phyloP scores from a whole-genome alignment of 345 rosid genomes.

The Populus simonii region DNA sequence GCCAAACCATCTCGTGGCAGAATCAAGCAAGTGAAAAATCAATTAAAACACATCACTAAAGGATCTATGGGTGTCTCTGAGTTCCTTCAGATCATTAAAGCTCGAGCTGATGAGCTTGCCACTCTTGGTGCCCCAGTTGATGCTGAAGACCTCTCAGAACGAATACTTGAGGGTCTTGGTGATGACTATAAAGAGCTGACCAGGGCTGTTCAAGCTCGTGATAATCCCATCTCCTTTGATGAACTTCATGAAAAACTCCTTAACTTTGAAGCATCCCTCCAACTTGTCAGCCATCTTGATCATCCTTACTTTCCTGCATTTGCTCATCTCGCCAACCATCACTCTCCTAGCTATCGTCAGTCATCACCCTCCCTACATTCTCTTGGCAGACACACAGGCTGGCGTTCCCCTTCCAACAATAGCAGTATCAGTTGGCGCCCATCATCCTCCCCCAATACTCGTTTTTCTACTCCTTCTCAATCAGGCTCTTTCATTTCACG shows the following conservation, averaged over 20 bases:
- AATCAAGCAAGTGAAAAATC: neutral
- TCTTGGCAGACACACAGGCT: too few relatives aligned
- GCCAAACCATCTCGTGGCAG: neutral
- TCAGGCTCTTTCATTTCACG: too few relatives aligned
- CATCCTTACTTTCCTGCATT: too few relatives aligned
- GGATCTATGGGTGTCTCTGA: fast-evolving
- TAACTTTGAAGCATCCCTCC: neutral
- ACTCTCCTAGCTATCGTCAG: too few relatives aligned
- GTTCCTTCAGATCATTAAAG: neutral
- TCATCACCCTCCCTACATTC: too few relatives aligned
- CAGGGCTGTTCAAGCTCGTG: neutral
- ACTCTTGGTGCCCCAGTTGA: neutral
- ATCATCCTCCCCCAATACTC: too few relatives aligned
- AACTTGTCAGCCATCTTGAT: too few relatives aligned
- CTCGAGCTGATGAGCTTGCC: neutral
- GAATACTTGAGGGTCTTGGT: neutral
- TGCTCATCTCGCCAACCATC: too few relatives aligned
- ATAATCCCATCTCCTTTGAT: neutral
- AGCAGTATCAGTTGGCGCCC: too few relatives aligned
- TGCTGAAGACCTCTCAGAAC: neutral
- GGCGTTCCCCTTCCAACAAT: too few relatives aligned
- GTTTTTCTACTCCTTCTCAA: too few relatives aligned
- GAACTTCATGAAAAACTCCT: neutral
- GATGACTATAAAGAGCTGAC: neutral
- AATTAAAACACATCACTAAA: neutral